Base-by-base conservation (phyloP, 2,329 filamentous ascomycete genomes). In the Rhinocladiella similis region DNA sequence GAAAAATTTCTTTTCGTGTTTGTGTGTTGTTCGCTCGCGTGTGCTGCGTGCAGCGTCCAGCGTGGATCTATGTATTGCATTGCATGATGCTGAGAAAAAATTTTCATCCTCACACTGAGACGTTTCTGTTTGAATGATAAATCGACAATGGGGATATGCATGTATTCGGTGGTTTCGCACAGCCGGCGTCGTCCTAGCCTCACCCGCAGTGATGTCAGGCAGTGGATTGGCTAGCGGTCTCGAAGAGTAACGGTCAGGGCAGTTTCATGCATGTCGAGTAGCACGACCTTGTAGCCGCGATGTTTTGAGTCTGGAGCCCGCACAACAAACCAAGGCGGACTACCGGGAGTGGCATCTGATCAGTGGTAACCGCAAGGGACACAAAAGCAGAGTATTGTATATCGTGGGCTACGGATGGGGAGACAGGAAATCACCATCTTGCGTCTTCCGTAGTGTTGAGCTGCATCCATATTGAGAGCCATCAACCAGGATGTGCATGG, bases 211-310 rank as follows among this genome's bases (percentile, higher is more conserved):
- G 52, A 54, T 54, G 52, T 54, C 52, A 48, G 48, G 33, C 22
- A 49, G 45, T 54, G 52, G 52, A 35, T 48, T 33, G 29, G 29
- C 38, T 39, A 13, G 38, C 25, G 18, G 51, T 57, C 54, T 53
- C 54, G 39, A 52, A 48, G 45, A 57, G 43, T 25, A 49, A 57
- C 54, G 54, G 48, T 47, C 47, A 53, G 38, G n/a, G 43, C 35
- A 42, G 48, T 47, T 33, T 33, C 38, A 53, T 53, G 54, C 43
- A 38, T 27, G 43, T 53, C 33, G 36, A 46, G 54, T 57, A 29
- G 42, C 49, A 53, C 54, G 36, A 49, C 47, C 16, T 18, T 27
- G 43, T 38, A 49, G 22, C 54, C 45, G 49, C 42, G 18, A 13
- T 45, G 22, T 29, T 18, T 18, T 18, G 20, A 51, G 35, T 2